phyloP scores from a whole-genome alignment of 2,329 filamentous ascomycete genomes.

The Ceratocystis smalleyi region DNA sequence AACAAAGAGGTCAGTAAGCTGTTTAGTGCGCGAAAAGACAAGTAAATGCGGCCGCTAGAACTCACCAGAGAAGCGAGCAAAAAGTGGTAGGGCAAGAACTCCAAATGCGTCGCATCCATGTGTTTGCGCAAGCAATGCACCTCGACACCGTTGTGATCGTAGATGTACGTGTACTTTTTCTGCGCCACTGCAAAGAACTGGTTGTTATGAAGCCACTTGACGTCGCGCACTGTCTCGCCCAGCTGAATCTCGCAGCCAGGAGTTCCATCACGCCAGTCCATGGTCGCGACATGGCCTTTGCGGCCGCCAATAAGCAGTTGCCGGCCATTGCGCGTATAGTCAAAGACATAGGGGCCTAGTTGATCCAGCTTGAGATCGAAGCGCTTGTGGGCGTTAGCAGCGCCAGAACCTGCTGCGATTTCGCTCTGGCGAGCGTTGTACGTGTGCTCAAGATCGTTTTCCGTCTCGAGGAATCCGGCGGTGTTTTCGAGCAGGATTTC shows the following conservation, averaged over 20 bases:
- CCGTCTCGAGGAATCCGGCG: conserved; percentile 72
- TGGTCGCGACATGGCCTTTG: conserved; percentile 88
- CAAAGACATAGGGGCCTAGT: conserved; percentile 72
- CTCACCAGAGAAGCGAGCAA: conserved; percentile 70
- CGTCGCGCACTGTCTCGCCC: conserved; percentile 77
- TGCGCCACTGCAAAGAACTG: conserved; percentile 90
- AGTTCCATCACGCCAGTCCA: conserved; percentile 91
- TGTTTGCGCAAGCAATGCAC: conserved; percentile 83
- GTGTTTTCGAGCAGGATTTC: conserved; percentile 86
- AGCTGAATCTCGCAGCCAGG: conserved; percentile 83
- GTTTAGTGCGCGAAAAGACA: not conserved
- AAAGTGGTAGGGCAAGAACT: conserved; percentile 94
- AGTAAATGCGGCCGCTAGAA: conserved; percentile 18
- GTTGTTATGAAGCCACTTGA: conserved; percentile 86
- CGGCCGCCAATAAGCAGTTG: conserved; percentile 72
- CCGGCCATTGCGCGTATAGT: conserved; percentile 81
- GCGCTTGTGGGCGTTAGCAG: conserved; percentile 80
- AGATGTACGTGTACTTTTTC: conserved; percentile 94
- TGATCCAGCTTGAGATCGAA: conserved; percentile 76
- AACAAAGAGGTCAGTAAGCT: not conserved
- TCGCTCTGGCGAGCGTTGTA: conserved; percentile 87
- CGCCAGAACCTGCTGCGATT: conserved; percentile 55
- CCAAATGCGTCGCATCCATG: conserved; percentile 79
- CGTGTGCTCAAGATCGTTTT: conserved; percentile 75
- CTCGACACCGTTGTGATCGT: conserved; percentile 80